Evolutionary conservation across 164 flowering plant genomes (phyloP), one percentile per base, ranked within the genome.

Genomic region (Chloranthus sessilifolius): DNA sequence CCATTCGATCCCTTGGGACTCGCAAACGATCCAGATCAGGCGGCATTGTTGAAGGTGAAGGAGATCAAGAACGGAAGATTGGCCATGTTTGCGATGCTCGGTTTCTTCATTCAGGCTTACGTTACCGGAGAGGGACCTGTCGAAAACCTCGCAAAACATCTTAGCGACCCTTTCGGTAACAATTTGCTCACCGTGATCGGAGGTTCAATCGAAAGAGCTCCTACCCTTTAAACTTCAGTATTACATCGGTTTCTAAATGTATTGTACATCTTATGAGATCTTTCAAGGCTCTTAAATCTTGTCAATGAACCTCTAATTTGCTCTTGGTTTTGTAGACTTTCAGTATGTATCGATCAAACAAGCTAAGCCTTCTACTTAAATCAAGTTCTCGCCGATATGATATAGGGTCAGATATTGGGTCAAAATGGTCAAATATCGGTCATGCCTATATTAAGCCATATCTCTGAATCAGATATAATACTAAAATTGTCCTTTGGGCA

Each of bases 51-150:
- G 52, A 88, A 88, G 79, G 99, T 92, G 69, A 92, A 92, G 77
- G 98, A 92, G 74, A 92, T 92, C 52, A 92, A 92, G 82, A 92
- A 92, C 38, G 98, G 98, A 2, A 73, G 99, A 48, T 74, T 92
- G 5, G 96, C 99, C n/a, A 92, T 92, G 99, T 92, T 92, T 55
- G 62, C 99, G 23, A 92, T 92, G 99, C 81, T 92, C 14, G 97
- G 84, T 17, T 92, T 92, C 82, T 92, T 69, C 79, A 33, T 92
- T 58, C 97, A 88, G 68, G 99, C 99, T 8, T 92, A 92, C 22
- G 99, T 92, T 6, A 92, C 97, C 0, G 99, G 97, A 33, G 73
- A 92, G 70, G 99, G 99, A 28, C 99, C 97, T 0, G 95, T 92
- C 10, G 99, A 92, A 61, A 92, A 92, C 79, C 76, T 92, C 7